phyloP scores from a whole-genome alignment of 805 yeast genomes.

The Grigorovia humatica region DNA sequence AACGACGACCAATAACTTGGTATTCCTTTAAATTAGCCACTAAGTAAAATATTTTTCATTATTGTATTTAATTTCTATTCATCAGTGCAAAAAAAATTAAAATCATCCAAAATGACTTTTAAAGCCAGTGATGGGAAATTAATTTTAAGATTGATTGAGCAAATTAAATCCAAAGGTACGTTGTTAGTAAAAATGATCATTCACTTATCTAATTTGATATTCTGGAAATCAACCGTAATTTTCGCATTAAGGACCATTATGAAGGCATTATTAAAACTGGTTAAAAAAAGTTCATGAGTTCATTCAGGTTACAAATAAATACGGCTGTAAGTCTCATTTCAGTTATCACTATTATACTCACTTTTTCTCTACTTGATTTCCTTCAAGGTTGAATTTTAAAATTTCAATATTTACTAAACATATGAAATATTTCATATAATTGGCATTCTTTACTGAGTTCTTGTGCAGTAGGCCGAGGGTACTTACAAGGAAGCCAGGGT shows the following conservation, averaged over 20 bases:
- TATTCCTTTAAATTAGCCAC: slow-evolving; percentile 98
- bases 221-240: too few species aligned
- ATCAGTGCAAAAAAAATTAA: background rate
- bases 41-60: slow-evolving; percentile 12
- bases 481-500: background rate
- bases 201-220: too few species aligned
- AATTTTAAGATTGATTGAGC: background rate
- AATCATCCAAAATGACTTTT: background rate
- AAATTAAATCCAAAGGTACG: too few species aligned
- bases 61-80: background rate
- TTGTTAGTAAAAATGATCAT: background rate
- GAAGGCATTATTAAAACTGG: too few species aligned
- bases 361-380: slow-evolving; percentile 18
- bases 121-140: too few species aligned
- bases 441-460: background rate
- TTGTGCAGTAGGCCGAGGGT: background rate
- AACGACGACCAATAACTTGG: slow-evolving; percentile 99
- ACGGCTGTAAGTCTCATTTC: background rate
- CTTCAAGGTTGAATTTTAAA: slow-evolving; percentile 3
- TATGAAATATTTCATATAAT: background rate
- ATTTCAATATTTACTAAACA: background rate
- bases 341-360: slow-evolving; percentile 9
- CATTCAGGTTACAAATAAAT: background rate
- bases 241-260: too few species aligned
- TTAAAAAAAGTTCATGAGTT: background rate